These are phyloP conservation scores for Paecilomyces dactylethromorphus DNA, from an alignment of 2,329 filamentous ascomycete species.

Conservation along the genomic window DNA sequence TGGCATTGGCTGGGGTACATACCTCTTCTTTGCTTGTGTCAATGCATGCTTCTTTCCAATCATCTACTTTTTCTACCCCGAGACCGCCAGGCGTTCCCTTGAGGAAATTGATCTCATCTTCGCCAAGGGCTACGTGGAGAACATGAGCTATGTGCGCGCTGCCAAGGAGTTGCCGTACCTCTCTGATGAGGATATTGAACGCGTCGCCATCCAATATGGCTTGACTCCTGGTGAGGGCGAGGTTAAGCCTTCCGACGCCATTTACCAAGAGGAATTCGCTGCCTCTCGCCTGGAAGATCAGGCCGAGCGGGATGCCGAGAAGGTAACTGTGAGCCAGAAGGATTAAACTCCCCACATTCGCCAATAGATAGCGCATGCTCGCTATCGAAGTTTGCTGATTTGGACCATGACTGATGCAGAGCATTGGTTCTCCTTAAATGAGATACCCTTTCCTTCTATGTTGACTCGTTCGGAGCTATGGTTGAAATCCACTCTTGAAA, in stretches of 20 bases:
- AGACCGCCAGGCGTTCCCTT: conserved; percentile 19
- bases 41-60: conserved; percentile 18
- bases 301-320: not conserved
- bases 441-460: too few relatives aligned
- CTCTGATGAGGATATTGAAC: conserved; percentile 6
- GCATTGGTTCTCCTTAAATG: too few relatives aligned
- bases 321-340: not conserved
- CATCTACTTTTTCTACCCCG: conserved; percentile 26
- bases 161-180: conserved; percentile 13
- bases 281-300: not conserved
- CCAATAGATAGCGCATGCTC: too few relatives aligned
- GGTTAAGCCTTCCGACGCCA: not conserved
- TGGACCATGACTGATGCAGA: too few relatives aligned
- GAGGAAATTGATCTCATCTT: conserved; percentile 28
- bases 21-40: conserved; percentile 23
- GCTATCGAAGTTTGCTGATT: too few relatives aligned
- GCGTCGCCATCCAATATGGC: conserved; percentile 8
- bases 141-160: conserved; percentile 11
- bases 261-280: not conserved
- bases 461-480: too few relatives aligned
- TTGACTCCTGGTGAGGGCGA: conserved; percentile 3
- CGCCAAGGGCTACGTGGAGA: conserved; percentile 12
- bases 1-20: conserved; percentile 22
- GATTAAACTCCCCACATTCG: not conserved
- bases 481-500: too few relatives aligned